Base-by-base conservation (phyloP, 2,329 filamentous ascomycete genomes). In the Chaetomium sp. region DNA sequence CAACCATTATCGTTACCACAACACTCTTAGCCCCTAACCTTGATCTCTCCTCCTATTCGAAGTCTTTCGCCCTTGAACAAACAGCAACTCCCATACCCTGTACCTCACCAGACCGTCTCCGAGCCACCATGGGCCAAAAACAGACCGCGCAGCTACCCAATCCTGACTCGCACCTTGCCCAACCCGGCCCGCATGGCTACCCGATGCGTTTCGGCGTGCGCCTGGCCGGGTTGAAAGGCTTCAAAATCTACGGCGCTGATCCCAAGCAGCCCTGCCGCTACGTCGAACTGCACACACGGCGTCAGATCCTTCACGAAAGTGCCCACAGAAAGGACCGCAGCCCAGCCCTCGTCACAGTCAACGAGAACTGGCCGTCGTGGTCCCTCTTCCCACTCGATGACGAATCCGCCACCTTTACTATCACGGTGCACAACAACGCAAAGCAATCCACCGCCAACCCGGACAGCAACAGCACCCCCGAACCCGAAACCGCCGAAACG, bases 201-300 rank as follows among this genome's bases (percentile, higher is more conserved):
- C 67, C 67, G 4, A 57, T 63, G 45, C 67, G 67, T 38, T 69
- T 68, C 45, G 61, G 50, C 9, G 64, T 66, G 23, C 66, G 64
- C 35, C 29, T n/a, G 2, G 64, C 64, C 21, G 64, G 62, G 16
- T 10, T 21, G 1, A 49, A 25, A 4, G 64, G 61, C 13, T 58
- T 66, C 51, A 67, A 69, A 31, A 57, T 67, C 35, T 60, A 53
- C 56, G 60, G 57, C 27, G 38, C 51, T 29, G 27, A 63, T 33
- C 51, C 23, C 27, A 58, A 54, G 4, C 31, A 50, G 6, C 67
- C 67, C 6, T 25, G 63, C n/a, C 65, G 56, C 10, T 67, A 60
- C 57, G 58, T 69, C 29, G 60, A 60, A n/a, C 19, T 45, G 21
- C 59, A 66, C 51, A 35, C 25, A 2, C 60, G 45, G 4, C 60